Conservation (phyloP, 495 filamentous ascomycete species). For the Talaromyces thailandensis region DNA sequence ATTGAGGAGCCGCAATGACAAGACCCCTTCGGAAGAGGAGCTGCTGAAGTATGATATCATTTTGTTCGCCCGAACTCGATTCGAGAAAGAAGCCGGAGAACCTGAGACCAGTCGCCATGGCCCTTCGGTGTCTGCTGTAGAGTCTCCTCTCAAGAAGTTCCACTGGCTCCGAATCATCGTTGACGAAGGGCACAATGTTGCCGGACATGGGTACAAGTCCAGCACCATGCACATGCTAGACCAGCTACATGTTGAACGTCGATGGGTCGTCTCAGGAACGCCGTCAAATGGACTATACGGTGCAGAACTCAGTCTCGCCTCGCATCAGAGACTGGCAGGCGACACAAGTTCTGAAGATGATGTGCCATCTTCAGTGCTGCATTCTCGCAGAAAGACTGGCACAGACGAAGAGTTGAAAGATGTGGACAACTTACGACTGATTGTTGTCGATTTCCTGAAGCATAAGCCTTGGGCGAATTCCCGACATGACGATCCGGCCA, state of each 20-base stretch:
- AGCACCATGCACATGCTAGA: constrained; percentile 60
- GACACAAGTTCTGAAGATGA: constrained; percentile 25
- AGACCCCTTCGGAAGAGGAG: constrained; percentile 48
- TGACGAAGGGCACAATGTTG: constrained; percentile 84
- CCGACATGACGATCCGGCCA: constrained; percentile 36
- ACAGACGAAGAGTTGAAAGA: constrained; percentile 56
- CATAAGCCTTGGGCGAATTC: constrained; percentile 68
- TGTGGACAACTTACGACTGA: constrained; percentile 61
- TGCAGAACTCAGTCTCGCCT: constrained; percentile 53
- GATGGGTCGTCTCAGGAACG: constrained; percentile 89
- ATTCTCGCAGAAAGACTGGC: constrained; percentile 27
- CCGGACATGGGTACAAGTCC: constrained; percentile 46
- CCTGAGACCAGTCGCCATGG: constrained; percentile 20
- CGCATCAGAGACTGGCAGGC: constrained; percentile 31
- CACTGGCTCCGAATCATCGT: constrained; percentile 83
- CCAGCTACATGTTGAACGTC: constrained; percentile 58
- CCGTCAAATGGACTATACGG: constrained; percentile 76
- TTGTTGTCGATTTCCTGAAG: constrained; percentile 62
- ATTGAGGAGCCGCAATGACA: constrained; percentile 37
- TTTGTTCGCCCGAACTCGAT: constrained; percentile 64
- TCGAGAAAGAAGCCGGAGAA: constrained; percentile 51
- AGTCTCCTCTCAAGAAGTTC: constrained; percentile 57
- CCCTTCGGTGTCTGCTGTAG: constrained; percentile 28
- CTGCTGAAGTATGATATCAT: constrained; percentile 69
- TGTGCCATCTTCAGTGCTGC: constrained; percentile 20